phyloP scores from a whole-genome alignment of 2,329 filamentous ascomycete species.

The Domatiomyces catenatus region DNA sequence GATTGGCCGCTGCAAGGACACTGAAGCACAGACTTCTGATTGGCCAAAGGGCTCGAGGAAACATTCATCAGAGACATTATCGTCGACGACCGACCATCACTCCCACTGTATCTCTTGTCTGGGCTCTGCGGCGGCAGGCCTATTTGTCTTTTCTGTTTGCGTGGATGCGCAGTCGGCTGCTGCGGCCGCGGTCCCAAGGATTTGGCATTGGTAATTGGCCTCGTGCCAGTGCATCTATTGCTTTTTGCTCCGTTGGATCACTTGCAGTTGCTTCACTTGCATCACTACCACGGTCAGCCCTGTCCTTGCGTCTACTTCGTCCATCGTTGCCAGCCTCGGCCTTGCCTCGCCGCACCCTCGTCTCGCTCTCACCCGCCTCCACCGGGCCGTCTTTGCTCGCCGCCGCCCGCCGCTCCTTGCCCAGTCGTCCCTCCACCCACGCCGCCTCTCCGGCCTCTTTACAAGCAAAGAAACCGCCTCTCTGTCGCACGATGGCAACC shows the following conservation, averaged over 20 bases:
- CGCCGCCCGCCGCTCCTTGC: too few species aligned
- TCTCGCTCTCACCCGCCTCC: too few species aligned
- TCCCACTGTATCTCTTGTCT: neutral
- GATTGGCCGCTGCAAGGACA: too few species aligned
- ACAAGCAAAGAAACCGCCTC: neutral
- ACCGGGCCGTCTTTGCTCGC: too few species aligned
- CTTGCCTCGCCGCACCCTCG: too few species aligned
- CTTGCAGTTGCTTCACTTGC: neutral
- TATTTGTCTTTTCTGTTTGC: neutral
- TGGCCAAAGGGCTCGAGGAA: too few species aligned
- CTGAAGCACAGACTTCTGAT: too few species aligned
- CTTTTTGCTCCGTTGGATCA: neutral
- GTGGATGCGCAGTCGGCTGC: neutral
- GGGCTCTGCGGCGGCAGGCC: neutral
- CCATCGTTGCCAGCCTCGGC: neutral
- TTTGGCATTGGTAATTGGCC: neutral
- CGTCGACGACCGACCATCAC: neutral
- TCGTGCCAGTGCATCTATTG: neutral
- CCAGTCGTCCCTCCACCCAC: too few species aligned
- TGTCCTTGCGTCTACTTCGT: neutral
- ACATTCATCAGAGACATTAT: neutral
- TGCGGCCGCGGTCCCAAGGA: neutral
- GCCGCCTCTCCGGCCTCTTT: neutral
- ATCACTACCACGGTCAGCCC: neutral
- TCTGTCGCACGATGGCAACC: conserved; percentile 29